Conservation (phyloP, 2,329 filamentous ascomycete species). For the Diaporthe caulivora region DNA sequence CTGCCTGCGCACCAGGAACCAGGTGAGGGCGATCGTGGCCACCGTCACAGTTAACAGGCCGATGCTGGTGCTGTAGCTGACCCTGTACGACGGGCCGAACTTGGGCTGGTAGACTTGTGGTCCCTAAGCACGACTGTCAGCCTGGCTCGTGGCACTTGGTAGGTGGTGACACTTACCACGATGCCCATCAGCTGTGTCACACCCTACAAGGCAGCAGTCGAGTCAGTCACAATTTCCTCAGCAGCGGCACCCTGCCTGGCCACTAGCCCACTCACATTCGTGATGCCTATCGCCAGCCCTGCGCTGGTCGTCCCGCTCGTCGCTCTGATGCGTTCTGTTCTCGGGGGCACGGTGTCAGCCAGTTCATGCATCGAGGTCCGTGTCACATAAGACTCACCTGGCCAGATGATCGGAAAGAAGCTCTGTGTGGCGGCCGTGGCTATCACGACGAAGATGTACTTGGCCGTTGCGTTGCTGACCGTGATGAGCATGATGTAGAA, state of each 20-base stretch:
- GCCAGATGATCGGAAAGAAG: constrained; percentile 56
- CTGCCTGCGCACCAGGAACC: constrained; percentile 42
- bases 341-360: constrained; percentile 1
- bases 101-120: constrained; percentile 55
- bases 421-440: constrained; percentile 53
- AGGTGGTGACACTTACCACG: constrained; percentile 44
- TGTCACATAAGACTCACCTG: constrained; percentile 41
- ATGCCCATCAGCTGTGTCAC: constrained; percentile 53
- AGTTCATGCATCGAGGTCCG: neutral
- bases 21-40: constrained; percentile 40
- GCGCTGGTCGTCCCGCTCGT: constrained; percentile 54
- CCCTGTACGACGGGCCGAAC: constrained; percentile 53
- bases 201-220: constrained; percentile 37
- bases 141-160: neutral
- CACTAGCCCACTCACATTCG: constrained; percentile 46
- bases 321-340: constrained; percentile 52
- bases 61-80: constrained; percentile 53
- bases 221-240: neutral
- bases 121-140: constrained; percentile 39
- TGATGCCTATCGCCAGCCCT: constrained; percentile 53
- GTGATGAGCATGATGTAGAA: constrained; percentile 56
- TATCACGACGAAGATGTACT: constrained; percentile 55
- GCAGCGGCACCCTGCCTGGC: neutral
- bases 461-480: constrained; percentile 49
- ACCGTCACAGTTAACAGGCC: constrained; percentile 49